These are phyloP conservation scores for Penicillium macrosclerotiorum DNA, from an alignment of 495 filamentous ascomycete species.

Conservation along the genomic window DNA sequence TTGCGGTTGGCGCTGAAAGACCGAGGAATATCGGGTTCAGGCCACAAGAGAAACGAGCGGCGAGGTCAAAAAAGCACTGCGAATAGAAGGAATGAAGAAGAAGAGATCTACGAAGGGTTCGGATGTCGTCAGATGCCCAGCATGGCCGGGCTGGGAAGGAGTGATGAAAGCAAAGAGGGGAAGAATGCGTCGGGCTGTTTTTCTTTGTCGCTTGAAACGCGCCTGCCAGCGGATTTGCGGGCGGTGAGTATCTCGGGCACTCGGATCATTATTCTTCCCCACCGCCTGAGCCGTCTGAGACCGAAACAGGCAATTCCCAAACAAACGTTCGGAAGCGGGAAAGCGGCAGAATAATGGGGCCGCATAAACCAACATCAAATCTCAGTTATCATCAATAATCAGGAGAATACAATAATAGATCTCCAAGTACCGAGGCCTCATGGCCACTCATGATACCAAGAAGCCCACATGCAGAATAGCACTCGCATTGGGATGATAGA, in stretches of 20 bases:
- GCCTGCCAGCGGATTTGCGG: constrained; percentile 12
- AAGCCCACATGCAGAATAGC: too few species aligned
- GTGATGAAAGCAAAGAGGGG: constrained; percentile 16
- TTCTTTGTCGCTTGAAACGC: constrained; percentile 24
- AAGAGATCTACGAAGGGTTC: not conserved
- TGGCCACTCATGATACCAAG: too few species aligned
- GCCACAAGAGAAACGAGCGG: constrained; percentile 9
- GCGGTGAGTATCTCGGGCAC: constrained; percentile 21
- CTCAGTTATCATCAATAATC: not conserved
- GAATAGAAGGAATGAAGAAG: not conserved
- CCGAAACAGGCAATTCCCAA: constrained; percentile 19
- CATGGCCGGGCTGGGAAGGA: constrained; percentile 13
- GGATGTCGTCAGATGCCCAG: constrained; percentile 1
- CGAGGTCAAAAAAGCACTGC: not conserved
- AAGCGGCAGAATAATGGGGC: too few species aligned
- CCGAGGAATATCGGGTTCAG: constrained; percentile 4
- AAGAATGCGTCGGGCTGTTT: constrained; percentile 12
- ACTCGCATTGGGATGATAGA: too few species aligned
- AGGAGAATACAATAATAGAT: too few species aligned
- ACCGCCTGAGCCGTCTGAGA: constrained; percentile 12
- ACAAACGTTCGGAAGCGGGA: constrained; percentile 15
- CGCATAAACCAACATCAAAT: too few species aligned
- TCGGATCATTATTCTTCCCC: constrained; percentile 27
- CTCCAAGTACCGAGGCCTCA: too few species aligned
- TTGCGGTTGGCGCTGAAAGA: constrained; percentile 1